Evolutionary conservation across 352 stramenopile species (phyloP).

Genomic region (Phytopythium mirpurense): DNA sequence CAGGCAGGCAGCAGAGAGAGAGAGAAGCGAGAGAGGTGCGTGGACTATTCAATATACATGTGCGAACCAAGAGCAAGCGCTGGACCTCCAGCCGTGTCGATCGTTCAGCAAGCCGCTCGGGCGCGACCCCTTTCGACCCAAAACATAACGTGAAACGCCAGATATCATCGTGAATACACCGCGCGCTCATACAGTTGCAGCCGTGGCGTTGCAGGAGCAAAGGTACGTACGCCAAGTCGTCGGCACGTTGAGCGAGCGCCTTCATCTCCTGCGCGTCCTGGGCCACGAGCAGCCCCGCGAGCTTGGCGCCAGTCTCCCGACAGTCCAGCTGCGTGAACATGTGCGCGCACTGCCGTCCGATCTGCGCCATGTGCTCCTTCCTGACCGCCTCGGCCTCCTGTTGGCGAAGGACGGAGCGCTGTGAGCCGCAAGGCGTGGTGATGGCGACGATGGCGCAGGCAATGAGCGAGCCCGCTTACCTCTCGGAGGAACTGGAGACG

Average conservation of each 20-base stretch:
- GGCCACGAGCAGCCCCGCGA: slow-evolving; percentile 25
- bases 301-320: slow-evolving; percentile 40
- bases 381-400: slow-evolving; percentile 31
- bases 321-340: slow-evolving; percentile 58
- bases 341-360: slow-evolving; percentile 49
- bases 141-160: slow-evolving; percentile 2
- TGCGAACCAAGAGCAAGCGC: background rate
- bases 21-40: background rate
- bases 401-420: too few species aligned
- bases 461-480: slow-evolving; percentile 5
- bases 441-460: too few species aligned
- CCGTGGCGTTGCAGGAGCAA: background rate
- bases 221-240: slow-evolving; percentile 12
- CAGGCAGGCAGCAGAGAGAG: background rate
- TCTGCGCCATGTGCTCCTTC: slow-evolving; percentile 49
- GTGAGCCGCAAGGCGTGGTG: too few species aligned
- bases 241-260: slow-evolving; percentile 10
- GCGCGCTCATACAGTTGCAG: background rate
- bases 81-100: background rate
- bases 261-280: slow-evolving; percentile 24
- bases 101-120: too few species aligned
- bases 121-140: too few species aligned
- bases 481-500: slow-evolving; percentile 18
- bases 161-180: background rate
- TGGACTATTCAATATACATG: slow-evolving; percentile 9